A percentile compares a stretch with the other conserved stretches of the same genome.
phyloP scores from a whole-genome alignment of 2,329 filamentous ascomycete species.

The Dendrostoma leiphaemia region DNA sequence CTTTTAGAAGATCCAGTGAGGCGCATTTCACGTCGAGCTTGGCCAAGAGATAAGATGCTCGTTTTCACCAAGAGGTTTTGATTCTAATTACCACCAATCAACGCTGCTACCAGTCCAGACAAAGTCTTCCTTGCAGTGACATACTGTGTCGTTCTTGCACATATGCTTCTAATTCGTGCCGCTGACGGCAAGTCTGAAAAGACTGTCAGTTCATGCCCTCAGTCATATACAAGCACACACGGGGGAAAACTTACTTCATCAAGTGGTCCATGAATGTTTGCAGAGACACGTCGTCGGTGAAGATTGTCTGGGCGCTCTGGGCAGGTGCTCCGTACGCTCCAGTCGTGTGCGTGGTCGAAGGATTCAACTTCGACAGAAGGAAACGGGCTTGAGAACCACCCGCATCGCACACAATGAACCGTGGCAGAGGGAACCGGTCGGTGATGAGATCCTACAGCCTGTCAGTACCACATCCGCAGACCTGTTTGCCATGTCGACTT shows the following conservation, averaged over 20 bases:
- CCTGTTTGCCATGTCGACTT: not conserved
- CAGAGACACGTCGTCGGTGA: slow-evolving; percentile 96
- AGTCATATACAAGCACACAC: slow-evolving; percentile 11
- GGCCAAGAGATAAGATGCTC: not conserved
- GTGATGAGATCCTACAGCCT: slow-evolving; percentile 79
- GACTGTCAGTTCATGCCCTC: no score
- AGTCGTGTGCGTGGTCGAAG: slow-evolving; percentile 92
- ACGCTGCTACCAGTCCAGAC: not conserved
- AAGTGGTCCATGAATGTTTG: slow-evolving; percentile 99
- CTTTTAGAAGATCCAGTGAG: not conserved
- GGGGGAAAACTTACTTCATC: slow-evolving; percentile 76
- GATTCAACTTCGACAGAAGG: slow-evolving; percentile 94
- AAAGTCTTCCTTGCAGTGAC: not conserved
- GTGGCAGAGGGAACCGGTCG: slow-evolving; percentile 94
- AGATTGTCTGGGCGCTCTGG: slow-evolving; percentile 94
- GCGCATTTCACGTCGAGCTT: not conserved
- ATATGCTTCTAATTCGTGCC: slow-evolving; percentile 56
- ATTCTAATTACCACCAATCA: not conserved
- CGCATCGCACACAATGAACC: slow-evolving; percentile 98
- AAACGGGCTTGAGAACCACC: slow-evolving; percentile 97
- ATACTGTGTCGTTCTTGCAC: not conserved
- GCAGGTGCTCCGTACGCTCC: slow-evolving; percentile 86
- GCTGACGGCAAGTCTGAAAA: slow-evolving; percentile 56
- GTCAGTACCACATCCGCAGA: slow-evolving; percentile 14
- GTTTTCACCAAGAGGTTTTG: not conserved